phyloP scores from a whole-genome alignment of 768 basidiomycete genomes.

The Clavaria fumosa region DNA sequence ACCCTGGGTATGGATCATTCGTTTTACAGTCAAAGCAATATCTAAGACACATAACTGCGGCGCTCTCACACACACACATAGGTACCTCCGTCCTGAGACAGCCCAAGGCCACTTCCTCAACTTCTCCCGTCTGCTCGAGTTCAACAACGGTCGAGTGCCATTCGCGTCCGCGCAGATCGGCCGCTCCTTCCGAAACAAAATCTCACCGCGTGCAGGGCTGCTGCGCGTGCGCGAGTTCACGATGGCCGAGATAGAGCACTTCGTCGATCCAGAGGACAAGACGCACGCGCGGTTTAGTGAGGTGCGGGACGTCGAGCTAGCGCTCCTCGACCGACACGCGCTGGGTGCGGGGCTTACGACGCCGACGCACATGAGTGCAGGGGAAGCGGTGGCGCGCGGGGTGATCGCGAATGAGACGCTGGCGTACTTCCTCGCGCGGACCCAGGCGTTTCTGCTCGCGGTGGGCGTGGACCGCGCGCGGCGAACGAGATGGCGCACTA shows the following conservation, averaged over 20 bases:
- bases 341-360: slow-evolving; percentile 62
- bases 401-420: slow-evolving; percentile 94
- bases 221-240: slow-evolving; percentile 97
- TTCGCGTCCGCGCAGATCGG: slow-evolving; percentile 98
- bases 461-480: slow-evolving; percentile 79
- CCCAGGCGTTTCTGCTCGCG: slow-evolving; percentile 75
- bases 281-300: slow-evolving; percentile 71
- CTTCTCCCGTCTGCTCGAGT: slow-evolving; percentile 91
- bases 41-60: not conserved
- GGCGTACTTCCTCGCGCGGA: slow-evolving; percentile 92
- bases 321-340: slow-evolving; percentile 69
- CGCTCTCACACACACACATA: slow-evolving; percentile 16
- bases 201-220: slow-evolving; percentile 90
- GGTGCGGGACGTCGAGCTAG: slow-evolving; percentile 57
- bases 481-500: slow-evolving; percentile 99
- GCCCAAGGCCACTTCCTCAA: slow-evolving; percentile 99
- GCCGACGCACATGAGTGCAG: slow-evolving; percentile 53
- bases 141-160: slow-evolving; percentile 92
- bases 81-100: slow-evolving; percentile 93
- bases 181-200: slow-evolving; percentile 93
- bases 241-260: slow-evolving; percentile 99
- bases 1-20: slow-evolving; percentile 78
- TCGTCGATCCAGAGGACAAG: slow-evolving; percentile 90
- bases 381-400: slow-evolving; percentile 76
- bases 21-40: no score